Evolutionary conservation across 768 basidiomycete genomes (phyloP), one percentile per base, ranked within the genome.

Genomic region (Heimioporus sp.): DNA sequence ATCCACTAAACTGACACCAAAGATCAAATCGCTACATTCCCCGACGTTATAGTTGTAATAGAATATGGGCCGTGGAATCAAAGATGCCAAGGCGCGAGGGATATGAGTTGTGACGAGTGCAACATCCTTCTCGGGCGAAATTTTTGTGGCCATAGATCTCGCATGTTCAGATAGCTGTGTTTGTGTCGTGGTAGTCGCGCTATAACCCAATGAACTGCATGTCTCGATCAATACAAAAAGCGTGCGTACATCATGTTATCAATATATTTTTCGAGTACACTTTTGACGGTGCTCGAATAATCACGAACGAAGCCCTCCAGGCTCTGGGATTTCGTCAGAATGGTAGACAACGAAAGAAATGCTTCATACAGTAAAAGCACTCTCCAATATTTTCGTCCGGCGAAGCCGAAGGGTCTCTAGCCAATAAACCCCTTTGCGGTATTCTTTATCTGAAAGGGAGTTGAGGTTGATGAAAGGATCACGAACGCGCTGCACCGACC

Each of bases 391-490:
- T 68, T 93, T 96, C 7, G 85, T 84, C 54, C 90, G 78, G 36
- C 87, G 80, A 35, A 96, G 75, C 34, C 94, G 76, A 35, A 96
- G 76, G 0, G 93, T 94, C 73, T 97, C 93, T n/a, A 93, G 72
- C 86, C 91, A 90, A 68, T 96, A 87, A 20, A 97, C 85, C 32
- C 83, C 92, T 58, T 87, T 89, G 24, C 93, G 77, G 63, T 97
- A 97, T 53, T 95, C 92, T 66, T 86, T 90, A 67, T 97, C 93
- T 90, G 60, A 40, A 51, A 37, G 2, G 9, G 31, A 39, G 46
- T 40, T 59, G 40, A 58, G 31, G 20, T 12, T n/a, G 46, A 44
- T 15, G 13, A 20, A 17, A 31, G 9, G 48, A 48, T 21, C 9
- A 32, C 11, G 5, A 15, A 43, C 16, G 38, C n/a, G 44, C 3